Percentiles rank a stretch among this genome's conserved stretches.
These are phyloP conservation scores for Scortechinia acanthostroma DNA, from an alignment of 2,329 filamentous ascomycete genomes.

Conservation along the genomic window DNA sequence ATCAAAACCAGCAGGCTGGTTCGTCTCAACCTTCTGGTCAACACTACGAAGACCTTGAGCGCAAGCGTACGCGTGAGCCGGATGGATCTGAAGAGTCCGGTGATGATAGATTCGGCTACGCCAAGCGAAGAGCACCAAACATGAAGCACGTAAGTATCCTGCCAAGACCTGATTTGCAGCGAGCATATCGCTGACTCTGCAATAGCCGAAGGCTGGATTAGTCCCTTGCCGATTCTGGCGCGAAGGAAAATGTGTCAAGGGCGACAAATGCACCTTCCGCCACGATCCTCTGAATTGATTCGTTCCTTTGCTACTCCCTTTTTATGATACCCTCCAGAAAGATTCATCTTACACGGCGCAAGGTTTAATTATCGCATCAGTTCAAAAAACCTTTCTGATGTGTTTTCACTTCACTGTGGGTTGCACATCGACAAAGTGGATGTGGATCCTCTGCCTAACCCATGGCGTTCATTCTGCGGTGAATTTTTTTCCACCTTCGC, in stretches of 20 bases:
- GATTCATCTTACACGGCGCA: too few species aligned
- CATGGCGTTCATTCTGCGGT: too few species aligned
- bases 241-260: background rate
- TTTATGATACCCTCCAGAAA: too few species aligned
- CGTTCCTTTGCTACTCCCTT: too few species aligned
- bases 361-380: too few species aligned
- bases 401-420: too few species aligned
- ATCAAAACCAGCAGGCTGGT: constrained; percentile 12
- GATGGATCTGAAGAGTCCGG: background rate
- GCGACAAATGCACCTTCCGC: background rate
- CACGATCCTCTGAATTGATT: background rate
- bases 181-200: background rate
- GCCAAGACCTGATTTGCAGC: background rate
- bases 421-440: too few species aligned
- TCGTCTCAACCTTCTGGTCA: background rate
- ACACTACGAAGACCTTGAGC: background rate
- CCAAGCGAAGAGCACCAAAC: background rate
- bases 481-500: too few species aligned
- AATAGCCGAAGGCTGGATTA: background rate
- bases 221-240: background rate
- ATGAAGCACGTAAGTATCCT: background rate
- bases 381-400: too few species aligned
- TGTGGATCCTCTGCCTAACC: too few species aligned
- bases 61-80: background rate
- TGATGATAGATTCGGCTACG: background rate